Evolutionary conservation across 2,329 filamentous ascomycete species (phyloP).

Genomic region (Exserohilum rostratum): DNA sequence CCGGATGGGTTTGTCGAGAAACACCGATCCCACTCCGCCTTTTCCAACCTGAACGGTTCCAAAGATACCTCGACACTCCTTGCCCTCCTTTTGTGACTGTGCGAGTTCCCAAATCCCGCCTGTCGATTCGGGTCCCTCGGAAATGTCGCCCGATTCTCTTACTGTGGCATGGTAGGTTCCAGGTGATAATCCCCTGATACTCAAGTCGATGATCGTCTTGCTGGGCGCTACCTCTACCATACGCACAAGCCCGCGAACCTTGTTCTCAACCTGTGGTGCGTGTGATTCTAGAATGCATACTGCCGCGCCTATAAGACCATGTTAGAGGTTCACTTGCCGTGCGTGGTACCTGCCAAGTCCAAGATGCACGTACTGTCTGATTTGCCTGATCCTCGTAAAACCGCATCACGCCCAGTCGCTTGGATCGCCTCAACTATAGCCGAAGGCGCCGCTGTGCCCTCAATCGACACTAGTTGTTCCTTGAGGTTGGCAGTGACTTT

Average conservation of each 20-base stretch:
- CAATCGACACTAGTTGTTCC: conserved; percentile 81
- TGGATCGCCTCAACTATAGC: conserved; percentile 89
- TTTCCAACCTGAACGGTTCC: conserved; percentile 77
- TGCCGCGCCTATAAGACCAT: conserved; percentile 66
- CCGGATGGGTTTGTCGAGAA: conserved; percentile 80
- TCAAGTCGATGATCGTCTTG: conserved; percentile 85
- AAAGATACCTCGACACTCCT: conserved; percentile 66
- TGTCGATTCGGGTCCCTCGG: conserved; percentile 78
- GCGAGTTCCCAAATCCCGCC: conserved; percentile 78
- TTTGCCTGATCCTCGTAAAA: conserved; percentile 84
- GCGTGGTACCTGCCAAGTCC: background rate
- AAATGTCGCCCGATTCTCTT: conserved; percentile 85
- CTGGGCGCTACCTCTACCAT: conserved; percentile 88
- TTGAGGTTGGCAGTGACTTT: conserved; percentile 83
- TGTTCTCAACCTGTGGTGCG: conserved; percentile 62
- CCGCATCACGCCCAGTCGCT: conserved; percentile 88
- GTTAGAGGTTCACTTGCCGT: conserved; percentile 4
- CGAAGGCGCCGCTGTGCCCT: conserved; percentile 90
- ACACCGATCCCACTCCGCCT: conserved; percentile 77
- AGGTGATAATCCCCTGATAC: conserved; percentile 78
- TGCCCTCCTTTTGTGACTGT: conserved; percentile 53
- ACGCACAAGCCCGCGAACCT: conserved; percentile 84
- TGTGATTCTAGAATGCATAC: conserved; percentile 96
- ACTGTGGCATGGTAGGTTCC: conserved; percentile 86
- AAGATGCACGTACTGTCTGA: conserved; percentile 72